Evolutionary conservation across 345 rosid genomes (phyloP).

Genomic region (Mangifera indica): DNA sequence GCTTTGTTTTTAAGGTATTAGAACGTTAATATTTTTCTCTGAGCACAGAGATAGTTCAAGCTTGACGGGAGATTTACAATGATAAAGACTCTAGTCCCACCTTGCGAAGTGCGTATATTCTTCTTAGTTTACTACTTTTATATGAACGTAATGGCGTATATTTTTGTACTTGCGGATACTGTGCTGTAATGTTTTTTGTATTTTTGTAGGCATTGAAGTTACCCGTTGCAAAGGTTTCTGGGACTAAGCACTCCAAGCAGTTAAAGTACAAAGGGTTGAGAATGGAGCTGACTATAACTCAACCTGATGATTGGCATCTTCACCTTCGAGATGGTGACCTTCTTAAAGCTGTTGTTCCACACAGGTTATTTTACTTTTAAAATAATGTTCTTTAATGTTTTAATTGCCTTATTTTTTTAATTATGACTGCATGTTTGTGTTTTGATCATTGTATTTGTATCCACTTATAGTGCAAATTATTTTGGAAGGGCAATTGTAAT

Average conservation of each 20-base stretch:
- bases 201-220: constrained; percentile 9
- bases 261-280: constrained; percentile 13
- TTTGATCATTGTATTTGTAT: too few relatives aligned
- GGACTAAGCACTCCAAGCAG: not conserved
- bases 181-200: not conserved
- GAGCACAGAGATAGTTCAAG: not conserved
- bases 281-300: constrained; percentile 49
- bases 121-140: not conserved
- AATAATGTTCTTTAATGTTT: not conserved
- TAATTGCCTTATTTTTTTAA: not conserved
- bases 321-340: constrained; percentile 58
- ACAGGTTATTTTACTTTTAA: constrained; percentile 31
- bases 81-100: not conserved
- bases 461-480: constrained; percentile 48
- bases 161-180: not conserved
- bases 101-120: not conserved
- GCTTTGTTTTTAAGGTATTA: not conserved
- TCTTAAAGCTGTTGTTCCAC: constrained; percentile 46
- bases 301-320: constrained; percentile 63
- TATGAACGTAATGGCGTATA: not conserved
- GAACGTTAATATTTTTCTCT: not conserved
- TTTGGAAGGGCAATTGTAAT: constrained; percentile 87
- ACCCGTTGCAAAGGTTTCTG: constrained; percentile 1
- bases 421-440: too few relatives aligned
- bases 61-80: constrained; percentile 7